phyloP scores from a whole-genome alignment of 768 basidiomycete species.

The Tricholoma sp. region DNA sequence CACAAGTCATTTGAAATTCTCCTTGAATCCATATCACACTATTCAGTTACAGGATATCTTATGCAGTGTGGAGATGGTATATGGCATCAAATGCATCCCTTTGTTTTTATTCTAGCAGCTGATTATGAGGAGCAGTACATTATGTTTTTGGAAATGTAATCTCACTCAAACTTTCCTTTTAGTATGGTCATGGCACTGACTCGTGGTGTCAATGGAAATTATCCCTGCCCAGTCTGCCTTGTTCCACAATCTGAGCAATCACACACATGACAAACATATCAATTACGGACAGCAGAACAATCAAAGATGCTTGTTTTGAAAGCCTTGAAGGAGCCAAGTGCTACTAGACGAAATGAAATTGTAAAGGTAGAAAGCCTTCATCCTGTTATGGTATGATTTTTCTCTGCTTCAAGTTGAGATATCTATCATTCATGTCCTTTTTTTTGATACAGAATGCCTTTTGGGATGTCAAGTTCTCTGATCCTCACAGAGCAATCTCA shows the following conservation, averaged over 20 bases:
- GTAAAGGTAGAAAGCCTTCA: not conserved
- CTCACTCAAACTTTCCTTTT: not conserved
- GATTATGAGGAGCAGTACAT: slow-evolving; percentile 32
- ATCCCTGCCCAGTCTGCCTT: slow-evolving; percentile 16
- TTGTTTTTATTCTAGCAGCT: slow-evolving; percentile 23
- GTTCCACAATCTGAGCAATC: not conserved
- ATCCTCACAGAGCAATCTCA: slow-evolving; percentile 25
- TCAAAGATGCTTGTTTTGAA: not conserved
- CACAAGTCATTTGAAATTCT: slow-evolving; percentile 20
- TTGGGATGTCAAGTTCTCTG: slow-evolving; percentile 27
- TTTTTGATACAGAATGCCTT: slow-evolving; percentile 30
- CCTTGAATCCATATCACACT: slow-evolving; percentile 8
- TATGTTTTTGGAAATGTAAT: not conserved
- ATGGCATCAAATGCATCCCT: slow-evolving; percentile 14
- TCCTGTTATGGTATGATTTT: not conserved
- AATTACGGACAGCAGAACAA: not conserved
- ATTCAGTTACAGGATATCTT: slow-evolving; percentile 9
- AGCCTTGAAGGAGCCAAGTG: too few species aligned
- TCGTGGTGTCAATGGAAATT: slow-evolving; percentile 13
- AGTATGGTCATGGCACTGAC: slow-evolving; percentile 26
- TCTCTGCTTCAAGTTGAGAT: too few species aligned
- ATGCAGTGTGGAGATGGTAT: slow-evolving; percentile 14
- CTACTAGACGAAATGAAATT: too few species aligned
- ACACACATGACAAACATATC: not conserved
- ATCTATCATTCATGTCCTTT: not conserved